Conservation (phyloP, 1,139 yeast species). For the Zygosaccharomyces sapae region DNA sequence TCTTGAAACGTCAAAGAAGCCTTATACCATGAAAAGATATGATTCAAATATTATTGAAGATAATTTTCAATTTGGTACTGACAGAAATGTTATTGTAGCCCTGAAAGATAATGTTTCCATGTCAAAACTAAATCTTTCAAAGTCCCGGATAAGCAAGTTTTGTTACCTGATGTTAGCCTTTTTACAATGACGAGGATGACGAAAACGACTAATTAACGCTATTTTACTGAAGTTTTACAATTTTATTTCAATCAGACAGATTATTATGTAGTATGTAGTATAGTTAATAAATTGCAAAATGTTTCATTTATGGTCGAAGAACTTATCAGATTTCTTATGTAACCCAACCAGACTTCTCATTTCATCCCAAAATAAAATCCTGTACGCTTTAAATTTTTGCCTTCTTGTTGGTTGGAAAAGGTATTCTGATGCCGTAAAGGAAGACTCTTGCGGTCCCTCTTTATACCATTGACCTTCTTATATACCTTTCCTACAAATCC, state of each 20-base stretch:
- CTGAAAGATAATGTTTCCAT: slow-evolving; percentile 67
- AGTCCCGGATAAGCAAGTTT: slow-evolving; percentile 46
- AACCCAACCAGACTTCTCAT: slow-evolving; percentile 52
- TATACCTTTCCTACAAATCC: slow-evolving; percentile 63
- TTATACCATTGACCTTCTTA: slow-evolving; percentile 62
- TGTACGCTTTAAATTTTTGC: slow-evolving; percentile 60
- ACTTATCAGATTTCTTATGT: slow-evolving; percentile 22
- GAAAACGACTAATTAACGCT: neutral
- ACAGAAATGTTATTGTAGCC: slow-evolving; percentile 65
- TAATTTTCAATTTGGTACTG: slow-evolving; percentile 71
- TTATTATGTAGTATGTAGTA: slow-evolving; percentile 1
- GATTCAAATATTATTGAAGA: slow-evolving; percentile 65
- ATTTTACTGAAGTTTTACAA: neutral
- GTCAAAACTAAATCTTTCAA: slow-evolving; percentile 56
- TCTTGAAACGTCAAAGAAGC: slow-evolving; percentile 51
- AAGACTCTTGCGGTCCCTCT: slow-evolving; percentile 32
- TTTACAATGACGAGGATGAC: slow-evolving; percentile 13
- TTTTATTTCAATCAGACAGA: neutral
- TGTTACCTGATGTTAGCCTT: slow-evolving; percentile 12
- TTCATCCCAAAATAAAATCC: slow-evolving; percentile 62
- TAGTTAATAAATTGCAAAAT: slow-evolving; percentile 1
- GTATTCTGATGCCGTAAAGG: slow-evolving; percentile 32
- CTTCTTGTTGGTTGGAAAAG: slow-evolving; percentile 46
- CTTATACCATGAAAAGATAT: slow-evolving; percentile 64
- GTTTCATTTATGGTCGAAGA: slow-evolving; percentile 13